phyloP scores from a whole-genome alignment of 2,329 filamentous ascomycete species.

The Pseudocercospora cruenta region DNA sequence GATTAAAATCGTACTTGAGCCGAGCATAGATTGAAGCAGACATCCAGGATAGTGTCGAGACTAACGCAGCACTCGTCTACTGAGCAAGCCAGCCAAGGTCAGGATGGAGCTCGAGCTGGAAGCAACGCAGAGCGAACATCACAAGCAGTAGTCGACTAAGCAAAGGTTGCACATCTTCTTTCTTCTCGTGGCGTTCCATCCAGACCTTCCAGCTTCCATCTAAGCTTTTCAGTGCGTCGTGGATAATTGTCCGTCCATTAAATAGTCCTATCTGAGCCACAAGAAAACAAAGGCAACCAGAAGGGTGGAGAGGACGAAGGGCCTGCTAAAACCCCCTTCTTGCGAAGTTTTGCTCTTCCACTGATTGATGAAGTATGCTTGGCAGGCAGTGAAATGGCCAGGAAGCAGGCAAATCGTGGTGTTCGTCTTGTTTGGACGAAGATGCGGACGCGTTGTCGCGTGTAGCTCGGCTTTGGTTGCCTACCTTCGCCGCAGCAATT shows the following conservation, averaged over 20 bases:
- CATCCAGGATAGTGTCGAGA: not conserved
- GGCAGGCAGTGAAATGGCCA: constrained; percentile 50
- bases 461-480: not conserved
- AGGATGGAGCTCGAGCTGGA: too few species aligned
- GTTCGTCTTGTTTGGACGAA: not conserved
- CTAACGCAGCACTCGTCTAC: too few species aligned
- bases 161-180: too few species aligned
- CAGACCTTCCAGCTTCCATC: too few species aligned
- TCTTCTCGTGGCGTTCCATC: too few species aligned
- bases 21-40: not conserved
- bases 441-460: constrained; percentile 2
- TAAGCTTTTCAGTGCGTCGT: too few species aligned
- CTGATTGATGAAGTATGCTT: constrained; percentile 55
- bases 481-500: not conserved
- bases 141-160: too few species aligned
- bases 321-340: constrained; percentile 53
- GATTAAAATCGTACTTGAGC: not conserved
- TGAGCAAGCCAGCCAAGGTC: too few species aligned
- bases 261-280: constrained; percentile 51
- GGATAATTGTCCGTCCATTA: constrained; percentile 55
- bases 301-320: constrained; percentile 58
- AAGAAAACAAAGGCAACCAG: constrained; percentile 39
- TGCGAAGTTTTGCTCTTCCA: constrained; percentile 49
- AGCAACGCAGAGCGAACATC: too few species aligned
- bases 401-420: constrained; percentile 58